phyloP scores from a whole-genome alignment of 352 stramenopile species.

The Phytophthora ohioensis region DNA sequence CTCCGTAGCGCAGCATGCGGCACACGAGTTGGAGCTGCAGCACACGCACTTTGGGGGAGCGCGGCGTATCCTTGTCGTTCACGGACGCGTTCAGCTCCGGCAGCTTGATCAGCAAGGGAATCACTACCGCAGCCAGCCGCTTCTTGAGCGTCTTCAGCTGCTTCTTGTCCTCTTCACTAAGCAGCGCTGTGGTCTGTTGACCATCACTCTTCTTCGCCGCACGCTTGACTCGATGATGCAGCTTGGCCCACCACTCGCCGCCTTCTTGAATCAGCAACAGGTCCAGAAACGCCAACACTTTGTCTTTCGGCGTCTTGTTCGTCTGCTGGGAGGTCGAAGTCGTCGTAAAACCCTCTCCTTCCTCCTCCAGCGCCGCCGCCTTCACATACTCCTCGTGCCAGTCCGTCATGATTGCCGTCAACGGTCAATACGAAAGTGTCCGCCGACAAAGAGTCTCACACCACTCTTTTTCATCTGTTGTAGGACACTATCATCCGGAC shows the following conservation, averaged over 20 bases:
- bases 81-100: constrained; percentile 40
- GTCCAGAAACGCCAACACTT: constrained; percentile 40
- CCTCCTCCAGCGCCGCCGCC: constrained; percentile 28
- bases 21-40: constrained; percentile 78
- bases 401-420: constrained; percentile 17
- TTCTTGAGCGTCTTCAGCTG: constrained; percentile 29
- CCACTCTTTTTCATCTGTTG: not conserved
- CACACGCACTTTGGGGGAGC: constrained; percentile 52
- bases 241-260: constrained; percentile 38
- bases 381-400: constrained; percentile 36
- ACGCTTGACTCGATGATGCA: constrained; percentile 5
- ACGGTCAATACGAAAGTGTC: constrained; percentile 23
- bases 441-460: constrained; percentile 12
- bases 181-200: not conserved
- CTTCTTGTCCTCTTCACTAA: constrained; percentile 18
- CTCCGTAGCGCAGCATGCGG: constrained; percentile 53
- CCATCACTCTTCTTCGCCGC: constrained; percentile 18
- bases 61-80: constrained; percentile 37
- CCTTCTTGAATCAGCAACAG: constrained; percentile 38
- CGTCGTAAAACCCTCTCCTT: not conserved
- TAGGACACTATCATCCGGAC: constrained; percentile 20
- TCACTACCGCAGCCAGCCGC: constrained; percentile 31
- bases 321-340: constrained; percentile 6
- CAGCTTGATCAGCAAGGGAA: constrained; percentile 35
- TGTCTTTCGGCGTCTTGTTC: constrained; percentile 5